These are phyloP conservation scores for Anthostomella pinea DNA, from an alignment of 2,329 filamentous ascomycete genomes.

Conservation along the genomic window DNA sequence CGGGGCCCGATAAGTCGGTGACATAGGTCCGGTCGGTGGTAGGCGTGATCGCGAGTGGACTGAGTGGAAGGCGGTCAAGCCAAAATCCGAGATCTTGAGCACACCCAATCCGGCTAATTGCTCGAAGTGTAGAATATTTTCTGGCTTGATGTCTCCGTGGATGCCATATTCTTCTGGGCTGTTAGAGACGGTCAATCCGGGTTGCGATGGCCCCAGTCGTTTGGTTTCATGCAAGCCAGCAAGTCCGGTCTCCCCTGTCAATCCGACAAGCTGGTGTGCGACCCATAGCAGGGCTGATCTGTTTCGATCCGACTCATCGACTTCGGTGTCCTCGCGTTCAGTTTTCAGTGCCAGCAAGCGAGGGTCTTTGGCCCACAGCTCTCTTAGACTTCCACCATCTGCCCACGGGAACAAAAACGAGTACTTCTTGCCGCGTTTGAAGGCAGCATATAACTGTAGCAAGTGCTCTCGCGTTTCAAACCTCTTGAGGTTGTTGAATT, in stretches of 20 bases:
- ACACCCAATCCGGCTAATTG: constrained; percentile 2
- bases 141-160: constrained; percentile 13
- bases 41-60: constrained; percentile 2
- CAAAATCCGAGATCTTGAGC: constrained; percentile 14
- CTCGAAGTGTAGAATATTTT: constrained; percentile 14
- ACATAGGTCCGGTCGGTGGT: constrained; percentile 2
- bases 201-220: constrained; percentile 1
- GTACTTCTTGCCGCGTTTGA: constrained; percentile 1
- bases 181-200: background rate
- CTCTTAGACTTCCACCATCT: constrained; percentile 8
- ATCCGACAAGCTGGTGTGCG: constrained; percentile 8
- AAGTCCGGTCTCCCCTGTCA: constrained; percentile 9
- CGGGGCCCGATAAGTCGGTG: constrained; percentile 10
- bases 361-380: constrained; percentile 8
- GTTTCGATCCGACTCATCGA: background rate
- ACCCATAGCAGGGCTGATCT: constrained; percentile 6
- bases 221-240: constrained; percentile 10
- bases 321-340: background rate
- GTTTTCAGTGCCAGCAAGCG: background rate
- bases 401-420: constrained; percentile 16
- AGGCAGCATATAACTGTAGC: constrained; percentile 6
- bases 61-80: constrained; percentile 10
- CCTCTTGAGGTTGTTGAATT: constrained; percentile 11
- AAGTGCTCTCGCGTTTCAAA: constrained; percentile 6
- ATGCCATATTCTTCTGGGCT: constrained; percentile 10